Base-by-base conservation (phyloP, 1,139 yeast genomes). In the Kurtzmaniella quercitrusa region DNA sequence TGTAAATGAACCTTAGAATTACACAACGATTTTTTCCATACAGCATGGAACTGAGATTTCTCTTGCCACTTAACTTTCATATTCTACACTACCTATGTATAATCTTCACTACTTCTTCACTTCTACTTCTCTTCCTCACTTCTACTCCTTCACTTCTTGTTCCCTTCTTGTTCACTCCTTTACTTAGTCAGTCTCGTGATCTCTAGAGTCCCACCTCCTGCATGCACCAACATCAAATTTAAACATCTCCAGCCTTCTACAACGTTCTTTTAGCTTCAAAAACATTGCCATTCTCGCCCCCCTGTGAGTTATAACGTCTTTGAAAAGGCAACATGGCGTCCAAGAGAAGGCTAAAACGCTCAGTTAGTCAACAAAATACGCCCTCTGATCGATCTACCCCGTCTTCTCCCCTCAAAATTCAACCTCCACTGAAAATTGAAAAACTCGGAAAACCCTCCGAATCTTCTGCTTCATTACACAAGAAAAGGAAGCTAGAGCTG, bases 401-500 rank as follows among this genome's bases (percentile, higher is more conserved):
- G 7, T 21, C 23, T 4, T 21, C 23, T 5, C 23, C 23, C 23
- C 15, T 16, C 23, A 16, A 36, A 36, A 36, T 5, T 17, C 38
- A n/a, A n/a, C 38, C 14, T 11, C 38, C 23, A 18, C 18, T 14
- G 18, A 36, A 17, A 15, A 33, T 8, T 15, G 19, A 11, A n/a
- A 33, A 33, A 10, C 12, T 9, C 39, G 33, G 33, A 37, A 19
- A 10, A 12, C 12, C 7, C 31, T 27, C 31, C 29, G 36, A 25
- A 7, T 15, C 21, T 12, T n/a, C 19, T n/a, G 11, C 3, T 3
- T 11, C 8, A 8, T 8, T 10, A 2, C 34, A 37, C 53, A 17
- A 54, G 60, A 34, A 56, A 53, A 43, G 57, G 59, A 38, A 50
- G 51, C 43, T 49, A 8, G 25, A 19, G 7, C 10, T 38, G 11